Percentiles rank a stretch among this genome's conserved stretches.
These are phyloP conservation scores for Akanthomyces dipterigenus DNA, from an alignment of 2,329 filamentous ascomycete species.

Conservation along the genomic window DNA sequence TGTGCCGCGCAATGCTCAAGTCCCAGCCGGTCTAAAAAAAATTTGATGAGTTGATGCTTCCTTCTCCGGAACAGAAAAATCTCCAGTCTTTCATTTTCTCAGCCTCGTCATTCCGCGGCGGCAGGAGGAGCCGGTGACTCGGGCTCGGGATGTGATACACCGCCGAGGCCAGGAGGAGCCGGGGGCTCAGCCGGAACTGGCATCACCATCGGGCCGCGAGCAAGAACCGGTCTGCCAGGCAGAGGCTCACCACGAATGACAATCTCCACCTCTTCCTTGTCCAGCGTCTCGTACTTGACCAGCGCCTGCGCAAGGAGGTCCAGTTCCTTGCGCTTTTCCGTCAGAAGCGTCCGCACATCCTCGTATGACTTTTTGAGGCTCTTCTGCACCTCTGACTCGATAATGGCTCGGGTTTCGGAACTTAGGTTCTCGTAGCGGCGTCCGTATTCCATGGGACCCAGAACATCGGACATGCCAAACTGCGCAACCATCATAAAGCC, in stretches of 20 bases:
- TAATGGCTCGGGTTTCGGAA: slow-evolving; percentile 75
- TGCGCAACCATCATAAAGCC: slow-evolving; percentile 84
- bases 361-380: slow-evolving; percentile 75
- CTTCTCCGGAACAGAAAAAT: neutral
- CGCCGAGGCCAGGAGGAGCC: slow-evolving; percentile 28
- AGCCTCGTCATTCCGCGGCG: slow-evolving; percentile 1
- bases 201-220: slow-evolving; percentile 38
- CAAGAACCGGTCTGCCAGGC: slow-evolving; percentile 54
- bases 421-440: slow-evolving; percentile 77
- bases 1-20: neutral
- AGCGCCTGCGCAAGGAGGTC: slow-evolving; percentile 83
- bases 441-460: slow-evolving; percentile 85
- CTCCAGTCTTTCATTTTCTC: too few relatives aligned
- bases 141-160: slow-evolving; percentile 27
- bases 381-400: slow-evolving; percentile 82
- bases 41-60: neutral
- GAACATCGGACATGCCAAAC: slow-evolving; percentile 79
- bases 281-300: slow-evolving; percentile 89
- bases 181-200: slow-evolving; percentile 30
- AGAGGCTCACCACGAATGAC: slow-evolving; percentile 83
- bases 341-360: slow-evolving; percentile 65
- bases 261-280: slow-evolving; percentile 82
- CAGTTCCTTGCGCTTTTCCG: slow-evolving; percentile 71
- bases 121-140: slow-evolving; percentile 12
- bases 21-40: neutral